phyloP scores from a whole-genome alignment of 129 eudicot species.

The Cynara cardunculus region DNA sequence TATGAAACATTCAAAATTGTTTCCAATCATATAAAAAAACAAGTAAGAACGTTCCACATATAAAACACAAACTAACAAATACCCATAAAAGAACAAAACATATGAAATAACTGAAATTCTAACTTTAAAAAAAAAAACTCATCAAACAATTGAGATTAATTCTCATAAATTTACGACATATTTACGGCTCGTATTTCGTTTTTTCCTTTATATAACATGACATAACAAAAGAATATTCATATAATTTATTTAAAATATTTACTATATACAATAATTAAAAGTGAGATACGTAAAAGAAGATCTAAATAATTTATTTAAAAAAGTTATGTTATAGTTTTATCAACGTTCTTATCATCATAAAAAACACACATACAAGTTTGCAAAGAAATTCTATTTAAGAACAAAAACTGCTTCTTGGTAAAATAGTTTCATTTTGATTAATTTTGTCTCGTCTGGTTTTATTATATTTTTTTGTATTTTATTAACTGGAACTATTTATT shows the following conservation, averaged over 20 bases:
- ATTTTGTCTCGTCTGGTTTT: not conserved
- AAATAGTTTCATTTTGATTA: not conserved
- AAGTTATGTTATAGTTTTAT: not conserved
- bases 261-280: not conserved
- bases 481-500: not conserved
- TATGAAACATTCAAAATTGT: not conserved
- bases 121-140: not conserved
- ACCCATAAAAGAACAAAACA: not conserved
- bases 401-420: not conserved
- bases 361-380: not conserved
- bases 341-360: too few relatives aligned
- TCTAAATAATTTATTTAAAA: not conserved
- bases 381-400: not conserved
- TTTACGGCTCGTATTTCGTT: not conserved
- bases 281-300: not conserved
- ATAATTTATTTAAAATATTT: not conserved
- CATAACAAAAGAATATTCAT: not conserved
- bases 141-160: not conserved
- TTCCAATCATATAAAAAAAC: too few relatives aligned
- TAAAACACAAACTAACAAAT: not conserved
- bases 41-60: not conserved
- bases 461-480: not conserved
- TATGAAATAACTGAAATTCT: not conserved
- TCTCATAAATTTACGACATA: not conserved
- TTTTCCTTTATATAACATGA: not conserved